A percentile compares a stretch with the other conserved stretches of the same genome.
Conservation (phyloP, 768 basidiomycete genomes). For the Postia placenta region DNA sequence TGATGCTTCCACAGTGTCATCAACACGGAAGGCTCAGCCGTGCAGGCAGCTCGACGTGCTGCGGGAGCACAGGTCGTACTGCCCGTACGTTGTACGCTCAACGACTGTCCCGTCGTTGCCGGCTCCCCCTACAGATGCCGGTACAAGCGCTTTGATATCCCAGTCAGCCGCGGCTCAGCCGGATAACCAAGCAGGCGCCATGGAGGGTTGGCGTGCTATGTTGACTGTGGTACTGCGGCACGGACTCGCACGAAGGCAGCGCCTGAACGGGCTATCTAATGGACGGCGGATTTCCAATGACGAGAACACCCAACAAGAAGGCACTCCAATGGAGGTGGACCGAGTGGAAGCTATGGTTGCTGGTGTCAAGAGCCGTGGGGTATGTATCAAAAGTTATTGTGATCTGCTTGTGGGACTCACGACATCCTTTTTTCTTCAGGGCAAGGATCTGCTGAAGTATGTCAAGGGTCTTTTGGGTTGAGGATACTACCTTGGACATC, state of each 20-base stretch:
- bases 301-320: neutral
- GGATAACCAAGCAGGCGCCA: slow-evolving; percentile 14
- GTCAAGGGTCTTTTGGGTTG: slow-evolving; percentile 61
- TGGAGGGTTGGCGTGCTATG: slow-evolving; percentile 84
- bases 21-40: slow-evolving; percentile 17
- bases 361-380: slow-evolving; percentile 70
- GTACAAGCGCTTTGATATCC: slow-evolving; percentile 21
- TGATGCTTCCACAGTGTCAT: neutral
- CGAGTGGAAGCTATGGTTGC: slow-evolving; percentile 71
- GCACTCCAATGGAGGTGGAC: slow-evolving; percentile 25
- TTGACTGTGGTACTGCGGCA: slow-evolving; percentile 61
- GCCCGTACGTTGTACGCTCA: slow-evolving; percentile 75
- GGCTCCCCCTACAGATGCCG: slow-evolving; percentile 11
- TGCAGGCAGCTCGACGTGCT: slow-evolving; percentile 62
- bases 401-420: slow-evolving; percentile 5
- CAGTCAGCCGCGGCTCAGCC: slow-evolving; percentile 25
- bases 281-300: slow-evolving; percentile 8
- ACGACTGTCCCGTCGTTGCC: slow-evolving; percentile 57
- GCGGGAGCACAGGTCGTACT: slow-evolving; percentile 80
- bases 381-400: slow-evolving; percentile 23
- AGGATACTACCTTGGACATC: no score
- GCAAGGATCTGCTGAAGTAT: slow-evolving; percentile 65
- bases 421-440: slow-evolving; percentile 34
- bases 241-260: slow-evolving; percentile 54
- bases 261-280: slow-evolving; percentile 28